phyloP scores from a whole-genome alignment of 164 flowering plant genomes.

The Nymphaea colorata region DNA sequence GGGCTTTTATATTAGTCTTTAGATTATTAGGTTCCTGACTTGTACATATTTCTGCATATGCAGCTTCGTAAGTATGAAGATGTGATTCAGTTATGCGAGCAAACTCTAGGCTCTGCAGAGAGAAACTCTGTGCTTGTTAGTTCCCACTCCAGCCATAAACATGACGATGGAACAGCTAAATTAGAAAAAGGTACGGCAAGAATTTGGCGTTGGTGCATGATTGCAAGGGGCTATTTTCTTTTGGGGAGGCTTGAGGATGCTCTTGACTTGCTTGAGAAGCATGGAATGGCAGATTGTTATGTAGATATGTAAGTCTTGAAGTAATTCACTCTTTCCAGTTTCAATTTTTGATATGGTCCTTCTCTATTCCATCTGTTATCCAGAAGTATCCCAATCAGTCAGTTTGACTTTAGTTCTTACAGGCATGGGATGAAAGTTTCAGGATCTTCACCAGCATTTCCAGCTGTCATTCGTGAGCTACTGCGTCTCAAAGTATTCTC shows the following conservation, averaged over 20 bases:
- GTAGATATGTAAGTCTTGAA: constrained; percentile 23
- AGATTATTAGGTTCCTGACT: not conserved
- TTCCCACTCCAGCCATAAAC: constrained; percentile 7
- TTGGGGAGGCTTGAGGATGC: constrained; percentile 79
- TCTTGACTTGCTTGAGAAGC: constrained; percentile 53
- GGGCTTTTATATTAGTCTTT: not conserved
- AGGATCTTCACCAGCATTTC: constrained; percentile 38
- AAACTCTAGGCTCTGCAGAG: constrained; percentile 55
- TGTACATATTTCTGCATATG: constrained; percentile 7
- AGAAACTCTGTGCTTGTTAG: constrained; percentile 27
- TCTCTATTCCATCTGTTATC: not conserved
- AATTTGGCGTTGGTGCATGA: constrained; percentile 58
- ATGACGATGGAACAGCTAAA: constrained; percentile 15
- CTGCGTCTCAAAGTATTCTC: constrained; percentile 49
- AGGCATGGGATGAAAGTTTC: constrained; percentile 22
- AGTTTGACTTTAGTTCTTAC: not conserved
- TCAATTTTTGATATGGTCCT: not conserved
- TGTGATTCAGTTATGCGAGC: constrained; percentile 66
- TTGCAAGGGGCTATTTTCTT: constrained; percentile 53
- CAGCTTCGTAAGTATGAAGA: constrained; percentile 72
- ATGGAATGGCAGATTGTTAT: constrained; percentile 22
- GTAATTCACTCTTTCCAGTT: too few relatives aligned
- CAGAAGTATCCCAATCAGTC: not conserved
- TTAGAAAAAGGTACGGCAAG: constrained; percentile 16
- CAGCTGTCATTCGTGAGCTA: constrained; percentile 54